Evolutionary conservation across 2,329 filamentous ascomycete genomes (phyloP).

Genomic region (Chlorencoelia australis): DNA sequence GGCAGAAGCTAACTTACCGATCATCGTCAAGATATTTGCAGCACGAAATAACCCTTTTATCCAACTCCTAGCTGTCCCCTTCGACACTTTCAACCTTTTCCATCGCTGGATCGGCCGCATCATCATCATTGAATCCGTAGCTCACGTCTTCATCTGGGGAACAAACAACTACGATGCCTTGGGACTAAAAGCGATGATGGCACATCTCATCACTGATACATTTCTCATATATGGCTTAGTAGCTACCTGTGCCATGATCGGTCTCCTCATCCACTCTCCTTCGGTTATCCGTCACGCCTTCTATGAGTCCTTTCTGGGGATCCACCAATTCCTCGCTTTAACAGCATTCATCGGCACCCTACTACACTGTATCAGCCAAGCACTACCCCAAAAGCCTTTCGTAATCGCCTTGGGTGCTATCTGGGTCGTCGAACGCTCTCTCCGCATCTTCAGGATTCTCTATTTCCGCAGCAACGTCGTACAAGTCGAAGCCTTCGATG

Average conservation of each 20-base stretch:
- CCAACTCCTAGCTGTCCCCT: too few relatives aligned
- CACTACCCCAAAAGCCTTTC: constrained; percentile 45
- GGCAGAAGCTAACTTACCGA: too few relatives aligned
- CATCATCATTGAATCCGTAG: constrained; percentile 54
- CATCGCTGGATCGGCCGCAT: constrained; percentile 69
- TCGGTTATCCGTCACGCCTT: constrained; percentile 65
- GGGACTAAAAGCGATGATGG: too few relatives aligned
- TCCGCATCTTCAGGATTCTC: constrained; percentile 47
- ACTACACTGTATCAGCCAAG: constrained; percentile 49
- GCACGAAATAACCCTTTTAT: too few relatives aligned
- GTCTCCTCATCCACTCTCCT: too few relatives aligned
- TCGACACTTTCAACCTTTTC: constrained; percentile 73
- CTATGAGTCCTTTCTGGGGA: constrained; percentile 64
- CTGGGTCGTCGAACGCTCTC: constrained; percentile 53
- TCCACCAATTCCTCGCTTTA: constrained; percentile 55
- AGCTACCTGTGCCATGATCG: too few relatives aligned
- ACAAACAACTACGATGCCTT: too few relatives aligned
- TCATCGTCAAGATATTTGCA: too few relatives aligned
- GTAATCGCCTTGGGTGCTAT: constrained; percentile 50
- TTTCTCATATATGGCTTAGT: too few relatives aligned
- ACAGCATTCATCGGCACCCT: constrained; percentile 51
- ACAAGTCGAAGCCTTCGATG: constrained; percentile 63
- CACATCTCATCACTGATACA: too few relatives aligned
- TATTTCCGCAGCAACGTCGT: constrained; percentile 60
- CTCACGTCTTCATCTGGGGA: constrained; percentile 69